Evolutionary conservation across 106 monocot species (phyloP).

Genomic region (Phalaenopsis equestris): DNA sequence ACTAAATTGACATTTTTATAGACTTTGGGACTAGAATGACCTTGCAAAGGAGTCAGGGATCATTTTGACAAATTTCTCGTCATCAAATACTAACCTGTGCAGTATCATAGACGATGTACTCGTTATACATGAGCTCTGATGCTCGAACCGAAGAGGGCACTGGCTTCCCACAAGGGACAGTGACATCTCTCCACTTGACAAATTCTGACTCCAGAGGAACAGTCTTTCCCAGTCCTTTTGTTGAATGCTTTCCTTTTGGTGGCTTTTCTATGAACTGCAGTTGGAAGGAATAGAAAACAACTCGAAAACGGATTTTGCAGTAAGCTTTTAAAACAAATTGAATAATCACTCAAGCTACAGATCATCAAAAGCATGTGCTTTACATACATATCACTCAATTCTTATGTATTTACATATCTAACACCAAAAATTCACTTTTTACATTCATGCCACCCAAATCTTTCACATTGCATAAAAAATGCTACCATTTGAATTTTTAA

Average conservation of each 20-base stretch:
- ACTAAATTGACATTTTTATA: too few species aligned
- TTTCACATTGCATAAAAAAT: too few species aligned
- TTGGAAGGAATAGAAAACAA: conserved; percentile 1
- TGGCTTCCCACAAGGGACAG: conserved; percentile 91
- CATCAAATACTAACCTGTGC: conserved; percentile 47
- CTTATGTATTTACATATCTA: too few species aligned
- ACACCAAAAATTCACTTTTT: too few species aligned
- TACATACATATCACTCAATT: too few species aligned
- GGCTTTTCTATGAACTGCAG: conserved; percentile 81
- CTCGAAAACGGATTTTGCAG: background rate
- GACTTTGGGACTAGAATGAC: too few species aligned
- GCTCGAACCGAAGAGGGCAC: conserved; percentile 49
- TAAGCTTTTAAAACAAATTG: background rate
- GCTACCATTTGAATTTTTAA: too few species aligned
- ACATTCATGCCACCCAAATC: too few species aligned
- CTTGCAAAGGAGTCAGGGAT: too few species aligned
- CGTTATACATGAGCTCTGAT: conserved; percentile 82
- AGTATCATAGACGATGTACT: conserved; percentile 91
- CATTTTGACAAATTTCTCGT: too few species aligned
- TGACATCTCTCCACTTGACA: conserved; percentile 71
- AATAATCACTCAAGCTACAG: background rate
- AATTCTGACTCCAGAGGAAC: conserved; percentile 75
- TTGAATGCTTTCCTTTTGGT: conserved; percentile 88
- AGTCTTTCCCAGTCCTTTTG: conserved; percentile 92
- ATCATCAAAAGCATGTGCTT: background rate